Conservation (phyloP, 2,329 filamentous ascomycete species). For the Talaromyces amestolkiae region DNA sequence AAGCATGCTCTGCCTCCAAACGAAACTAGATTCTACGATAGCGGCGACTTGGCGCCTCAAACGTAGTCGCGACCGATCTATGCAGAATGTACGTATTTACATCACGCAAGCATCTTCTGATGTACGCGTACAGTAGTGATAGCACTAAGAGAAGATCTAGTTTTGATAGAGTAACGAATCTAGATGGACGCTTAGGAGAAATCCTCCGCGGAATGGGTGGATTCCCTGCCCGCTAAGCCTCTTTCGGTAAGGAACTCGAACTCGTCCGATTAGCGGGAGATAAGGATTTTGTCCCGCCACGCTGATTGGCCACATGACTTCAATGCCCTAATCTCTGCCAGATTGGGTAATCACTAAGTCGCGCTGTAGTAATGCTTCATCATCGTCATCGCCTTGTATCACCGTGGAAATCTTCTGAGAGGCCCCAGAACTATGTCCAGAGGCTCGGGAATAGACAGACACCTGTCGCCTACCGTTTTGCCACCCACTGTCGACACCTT, state of each 20-base stretch:
- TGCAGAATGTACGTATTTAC: neutral
- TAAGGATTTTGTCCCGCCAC: neutral
- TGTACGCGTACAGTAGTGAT: neutral
- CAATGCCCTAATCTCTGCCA: slow-evolving; percentile 2
- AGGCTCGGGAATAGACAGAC: neutral
- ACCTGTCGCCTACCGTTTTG: neutral
- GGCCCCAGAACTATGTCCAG: neutral
- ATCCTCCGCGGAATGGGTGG: slow-evolving; percentile 10
- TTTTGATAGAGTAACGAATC: neutral
- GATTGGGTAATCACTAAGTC: neutral
- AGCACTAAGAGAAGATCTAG: neutral
- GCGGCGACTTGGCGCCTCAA: slow-evolving; percentile 1
- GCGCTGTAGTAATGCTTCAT: neutral
- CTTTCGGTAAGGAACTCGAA: neutral
- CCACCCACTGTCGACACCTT: neutral
- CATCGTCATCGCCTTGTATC: neutral
- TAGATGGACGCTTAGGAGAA: neutral
- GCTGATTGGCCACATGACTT: neutral
- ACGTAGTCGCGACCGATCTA: neutral
- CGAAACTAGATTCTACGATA: neutral
- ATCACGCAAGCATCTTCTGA: neutral
- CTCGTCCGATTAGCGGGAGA: neutral
- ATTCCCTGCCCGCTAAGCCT: neutral
- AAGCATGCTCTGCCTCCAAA: neutral
- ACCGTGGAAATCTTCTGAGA: neutral